Base-by-base conservation (phyloP, 441 rosid species). In the Raphanus hybrid region DNA sequence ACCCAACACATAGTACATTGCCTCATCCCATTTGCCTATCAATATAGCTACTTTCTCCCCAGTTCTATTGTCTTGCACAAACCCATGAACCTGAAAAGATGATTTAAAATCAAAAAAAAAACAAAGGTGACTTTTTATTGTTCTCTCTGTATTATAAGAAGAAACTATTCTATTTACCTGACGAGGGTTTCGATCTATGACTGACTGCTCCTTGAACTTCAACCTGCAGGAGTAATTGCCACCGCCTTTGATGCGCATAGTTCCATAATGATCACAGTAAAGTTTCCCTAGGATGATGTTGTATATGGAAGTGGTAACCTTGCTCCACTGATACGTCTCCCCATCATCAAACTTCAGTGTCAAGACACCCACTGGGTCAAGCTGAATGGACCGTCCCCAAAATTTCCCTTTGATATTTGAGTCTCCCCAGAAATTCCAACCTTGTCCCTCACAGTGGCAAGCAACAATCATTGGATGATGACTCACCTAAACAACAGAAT, bases 321-420 rank as follows among this genome's bases (percentile, higher is more conserved):
- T 94, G 91, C 96, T 92, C 99, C 99, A 94, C 61, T 91, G 97
- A 70, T 89, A 94, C 35, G 80, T 88, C 80, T 91, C 96, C 29
- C 96, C 96, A 79, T 90, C 93, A 71, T 92, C 97, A 80, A 92
- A 92, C 81, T 86, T 96, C 71, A 94, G 69, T 41, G 94, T 90
- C 60, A 92, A 87, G 39, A 88, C 70, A 73, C 99, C 99, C 23
- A 94, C 96, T 63, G 99, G 99, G 83, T 92, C 99, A 59, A 94
- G 99, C 86, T 94, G 99, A 83, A 94, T 92, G 74, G 98, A 94
- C n/a, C 98, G 82, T 8, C 97, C 98, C 98, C 97, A 94, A 63
- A 94, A 94, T 82, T 94, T 92, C 39, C 98, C 98, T 83, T 91
- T 92, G 83, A 94, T 91, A 86, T 94, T 90, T 76, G 98, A 92